Conservation (phyloP, 2,329 filamentous ascomycete genomes). For the Zymoseptoria tritici region DNA sequence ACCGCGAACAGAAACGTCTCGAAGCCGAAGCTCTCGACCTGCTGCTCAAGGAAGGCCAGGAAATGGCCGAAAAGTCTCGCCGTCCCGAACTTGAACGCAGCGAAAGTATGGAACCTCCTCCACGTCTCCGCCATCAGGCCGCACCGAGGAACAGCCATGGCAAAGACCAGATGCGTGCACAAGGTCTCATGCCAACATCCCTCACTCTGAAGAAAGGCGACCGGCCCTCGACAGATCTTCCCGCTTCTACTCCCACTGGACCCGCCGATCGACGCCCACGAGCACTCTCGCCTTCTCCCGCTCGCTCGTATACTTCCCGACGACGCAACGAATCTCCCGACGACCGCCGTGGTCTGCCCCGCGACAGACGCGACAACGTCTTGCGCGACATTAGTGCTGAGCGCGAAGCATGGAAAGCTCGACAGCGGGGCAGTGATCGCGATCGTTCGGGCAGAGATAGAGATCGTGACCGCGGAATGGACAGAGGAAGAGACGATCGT, state of each 20-base stretch:
- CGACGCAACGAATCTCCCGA: constrained; percentile 21
- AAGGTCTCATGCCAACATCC: constrained; percentile 27
- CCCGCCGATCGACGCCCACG: constrained; percentile 15
- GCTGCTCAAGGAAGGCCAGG: constrained; percentile 48
- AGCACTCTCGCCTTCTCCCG: constrained; percentile 23
- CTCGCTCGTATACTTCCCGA: constrained; percentile 19
- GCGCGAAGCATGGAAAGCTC: constrained; percentile 27
- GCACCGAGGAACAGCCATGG: constrained; percentile 18
- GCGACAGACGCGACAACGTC: constrained; percentile 19
- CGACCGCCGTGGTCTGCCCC: constrained; percentile 15
- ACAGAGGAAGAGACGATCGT: constrained; percentile 35
- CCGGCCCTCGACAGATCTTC: constrained; percentile 11
- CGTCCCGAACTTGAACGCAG: constrained; percentile 44
- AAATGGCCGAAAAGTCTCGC: constrained; percentile 46
- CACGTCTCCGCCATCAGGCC: constrained; percentile 27
- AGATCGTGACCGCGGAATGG: constrained; percentile 18
- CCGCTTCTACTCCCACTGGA: constrained; percentile 12
- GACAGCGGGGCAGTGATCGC: constrained; percentile 17
- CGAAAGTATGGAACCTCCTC: constrained; percentile 33
- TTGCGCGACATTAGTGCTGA: constrained; percentile 29
- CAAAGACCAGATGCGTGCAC: constrained; percentile 26
- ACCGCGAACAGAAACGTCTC: constrained; percentile 46
- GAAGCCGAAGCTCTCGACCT: constrained; percentile 49
- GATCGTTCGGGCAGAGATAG: constrained; percentile 18
- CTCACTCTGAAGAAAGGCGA: constrained; percentile 27